Evolutionary conservation across 1,284 basidiomycete genomes (phyloP).

Genomic region (Puccinia hordei): DNA sequence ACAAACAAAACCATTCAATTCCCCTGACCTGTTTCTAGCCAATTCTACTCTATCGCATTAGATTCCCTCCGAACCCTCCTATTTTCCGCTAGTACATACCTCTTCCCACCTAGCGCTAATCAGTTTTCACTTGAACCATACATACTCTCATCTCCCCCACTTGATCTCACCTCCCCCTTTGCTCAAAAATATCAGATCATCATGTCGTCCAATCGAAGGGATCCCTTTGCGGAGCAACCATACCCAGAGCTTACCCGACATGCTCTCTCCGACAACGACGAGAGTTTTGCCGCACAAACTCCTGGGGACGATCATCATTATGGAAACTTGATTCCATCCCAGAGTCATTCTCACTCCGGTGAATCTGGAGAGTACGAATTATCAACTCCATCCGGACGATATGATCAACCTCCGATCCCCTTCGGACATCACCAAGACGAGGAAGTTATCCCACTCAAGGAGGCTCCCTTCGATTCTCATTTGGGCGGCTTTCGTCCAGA

Average conservation of each 20-base stretch:
- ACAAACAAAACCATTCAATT: too few species aligned
- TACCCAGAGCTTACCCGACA: neutral
- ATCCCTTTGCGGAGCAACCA: slow-evolving; percentile 20
- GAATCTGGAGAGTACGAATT: slow-evolving; percentile 35
- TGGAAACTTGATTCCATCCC: neutral
- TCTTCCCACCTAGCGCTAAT: neutral
- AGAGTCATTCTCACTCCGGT: slow-evolving; percentile 16
- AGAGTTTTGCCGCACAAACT: neutral
- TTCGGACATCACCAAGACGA: neutral
- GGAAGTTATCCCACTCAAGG: slow-evolving; percentile 32
- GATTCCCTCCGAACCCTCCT: neutral
- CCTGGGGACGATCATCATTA: neutral
- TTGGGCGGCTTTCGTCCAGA: slow-evolving; percentile 40
- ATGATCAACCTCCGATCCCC: neutral
- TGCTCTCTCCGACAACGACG: neutral
- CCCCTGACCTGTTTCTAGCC: neutral
- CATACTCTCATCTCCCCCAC: neutral
- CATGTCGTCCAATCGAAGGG: slow-evolving; percentile 13
- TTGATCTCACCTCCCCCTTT: too few species aligned
- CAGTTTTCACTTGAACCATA: neutral
- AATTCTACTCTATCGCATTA: neutral
- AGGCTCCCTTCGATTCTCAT: slow-evolving; percentile 13
- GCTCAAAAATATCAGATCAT: neutral
- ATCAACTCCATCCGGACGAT: slow-evolving; percentile 25
- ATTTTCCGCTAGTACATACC: neutral